phyloP scores from a whole-genome alignment of 345 rosid genomes.

The Carallia brachiata region DNA sequence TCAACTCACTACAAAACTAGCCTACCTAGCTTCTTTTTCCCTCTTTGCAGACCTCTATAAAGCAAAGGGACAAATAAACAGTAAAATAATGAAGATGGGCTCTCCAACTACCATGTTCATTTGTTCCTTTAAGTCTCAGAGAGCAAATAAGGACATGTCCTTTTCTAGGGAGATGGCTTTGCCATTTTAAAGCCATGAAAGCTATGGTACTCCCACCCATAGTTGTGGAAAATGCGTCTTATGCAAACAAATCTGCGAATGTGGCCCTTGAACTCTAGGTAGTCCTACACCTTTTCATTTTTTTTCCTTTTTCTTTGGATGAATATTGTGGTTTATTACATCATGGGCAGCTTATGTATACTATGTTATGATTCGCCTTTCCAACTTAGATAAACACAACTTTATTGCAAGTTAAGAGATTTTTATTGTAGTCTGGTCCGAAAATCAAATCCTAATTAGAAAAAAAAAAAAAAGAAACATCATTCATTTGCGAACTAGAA shows the following conservation, averaged over 20 bases:
- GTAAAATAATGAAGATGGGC: slow-evolving; percentile 7
- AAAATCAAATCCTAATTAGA: too few relatives aligned
- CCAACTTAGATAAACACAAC: too few relatives aligned
- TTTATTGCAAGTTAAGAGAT: too few relatives aligned
- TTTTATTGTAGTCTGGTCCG: too few relatives aligned
- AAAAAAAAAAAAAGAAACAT: too few relatives aligned
- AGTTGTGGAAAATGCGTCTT: slow-evolving; percentile 3
- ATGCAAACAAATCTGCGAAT: neutral
- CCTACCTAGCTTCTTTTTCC: neutral
- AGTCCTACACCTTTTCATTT: neutral
- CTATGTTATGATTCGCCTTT: too few relatives aligned
- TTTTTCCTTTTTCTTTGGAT: too few relatives aligned
- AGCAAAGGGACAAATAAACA: slow-evolving; percentile 9
- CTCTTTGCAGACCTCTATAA: too few relatives aligned
- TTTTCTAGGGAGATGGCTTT: slow-evolving; percentile 23
- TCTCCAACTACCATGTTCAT: slow-evolving; percentile 24
- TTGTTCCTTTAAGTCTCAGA: slow-evolving; percentile 24
- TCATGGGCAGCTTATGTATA: too few relatives aligned
- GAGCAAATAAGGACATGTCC: slow-evolving; percentile 19
- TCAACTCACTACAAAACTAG: too few relatives aligned
- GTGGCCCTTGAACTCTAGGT: neutral
- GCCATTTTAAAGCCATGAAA: slow-evolving; percentile 30
- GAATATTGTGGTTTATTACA: too few relatives aligned
- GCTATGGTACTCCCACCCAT: neutral
- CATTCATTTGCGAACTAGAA: too few relatives aligned